Base-by-base conservation (phyloP, 768 basidiomycete species). In the Suillus subaureus region DNA sequence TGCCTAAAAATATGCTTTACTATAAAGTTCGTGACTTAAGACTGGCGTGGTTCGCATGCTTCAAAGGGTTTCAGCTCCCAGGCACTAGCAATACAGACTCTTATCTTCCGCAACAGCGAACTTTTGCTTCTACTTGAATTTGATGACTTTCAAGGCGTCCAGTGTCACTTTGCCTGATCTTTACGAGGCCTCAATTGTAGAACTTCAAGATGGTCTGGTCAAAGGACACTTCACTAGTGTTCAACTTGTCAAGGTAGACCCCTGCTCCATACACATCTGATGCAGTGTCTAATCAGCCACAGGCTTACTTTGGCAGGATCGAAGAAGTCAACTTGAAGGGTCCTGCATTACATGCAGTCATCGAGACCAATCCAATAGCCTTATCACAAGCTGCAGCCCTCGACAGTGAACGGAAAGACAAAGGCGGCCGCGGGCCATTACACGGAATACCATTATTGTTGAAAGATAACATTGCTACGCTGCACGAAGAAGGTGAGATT, bases 301-400 rank as follows among this genome's bases (percentile, higher is more conserved):
- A 90, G 89, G 87, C 87, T 3, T 90, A 90, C 72, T 79, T 90
- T 68, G 83, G 84, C 13, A 81, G 89, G 2, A 89, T 90, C 31
- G 85, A 89, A 5, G 85, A 90, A 70, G 89, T 91, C n/a, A 90
- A 90, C 69, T 69, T 84, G 21, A 78, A 85, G 64, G 88, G 88
- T 2, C 84, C 87, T 13, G 75, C 74, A 52, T 75, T 91, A 11
- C 84, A 82, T 12, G 88, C 88, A 1, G 81, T 90, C 6, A 75
- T 89, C 16, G 89, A 90, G 64, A 76, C 77, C 1, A 91, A 87
- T 56, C 80, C 84, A 0, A 80, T 79, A 8, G 87, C 88, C 3
- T 76, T 89, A 12, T 69, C 62, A 16, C 80, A 83, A 68, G 89
- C 89, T 15, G 84, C 82, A 2, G 78, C 73, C 0, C 74, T 87